Base-by-base conservation (phyloP, 2,329 filamentous ascomycete species). In the Colletotrichum chrysophilum region DNA sequence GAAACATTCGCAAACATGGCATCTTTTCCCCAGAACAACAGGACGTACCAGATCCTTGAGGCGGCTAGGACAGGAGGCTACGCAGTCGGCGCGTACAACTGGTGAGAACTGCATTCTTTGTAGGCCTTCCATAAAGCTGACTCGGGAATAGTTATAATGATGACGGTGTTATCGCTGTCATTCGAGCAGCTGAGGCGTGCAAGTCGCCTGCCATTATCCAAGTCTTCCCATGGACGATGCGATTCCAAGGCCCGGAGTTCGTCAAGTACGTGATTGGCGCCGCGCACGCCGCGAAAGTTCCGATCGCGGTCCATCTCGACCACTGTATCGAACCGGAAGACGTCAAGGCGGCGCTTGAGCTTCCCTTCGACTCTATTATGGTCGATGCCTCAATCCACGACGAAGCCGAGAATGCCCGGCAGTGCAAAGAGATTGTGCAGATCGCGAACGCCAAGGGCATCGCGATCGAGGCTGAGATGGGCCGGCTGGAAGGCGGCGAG, bases 381-480 rank as follows among this genome's bases (percentile, higher is more conserved):
- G 89, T 93, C 2, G 92, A 93, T 81, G 93, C 93, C 89, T 90
- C 87, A 60, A 91, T 93, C 78, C 90, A 91, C 79, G 90, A 92
- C 75, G 91, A 91, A 76, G 90, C 87, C 71, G 91, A 93, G 83
- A 93, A 93, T 76, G 84, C 93, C 21, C 82, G 85, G 0, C 85
- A 88, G 79, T 93, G 91, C 38, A 87, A 86, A 69, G 89, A 92
- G 76, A 82, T 93, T 60, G 90, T 91, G 6, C 82, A 83, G 18
- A 89, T 91, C 78, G 93, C 92, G 78, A 88, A 92, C 78, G 89
- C 84, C 70, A 85, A 87, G 32, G 91, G 91, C 1, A 93, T 93
- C 61, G 87, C 90, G 3, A 92, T 91, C 5, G 92, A 94, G 81
- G 92, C 92, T 0, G 92, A 94, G 79, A 91, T 61, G 56, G 56